phyloP scores from a whole-genome alignment of 23 red algal genomes.

The Gracilaria vermiculophylla region DNA sequence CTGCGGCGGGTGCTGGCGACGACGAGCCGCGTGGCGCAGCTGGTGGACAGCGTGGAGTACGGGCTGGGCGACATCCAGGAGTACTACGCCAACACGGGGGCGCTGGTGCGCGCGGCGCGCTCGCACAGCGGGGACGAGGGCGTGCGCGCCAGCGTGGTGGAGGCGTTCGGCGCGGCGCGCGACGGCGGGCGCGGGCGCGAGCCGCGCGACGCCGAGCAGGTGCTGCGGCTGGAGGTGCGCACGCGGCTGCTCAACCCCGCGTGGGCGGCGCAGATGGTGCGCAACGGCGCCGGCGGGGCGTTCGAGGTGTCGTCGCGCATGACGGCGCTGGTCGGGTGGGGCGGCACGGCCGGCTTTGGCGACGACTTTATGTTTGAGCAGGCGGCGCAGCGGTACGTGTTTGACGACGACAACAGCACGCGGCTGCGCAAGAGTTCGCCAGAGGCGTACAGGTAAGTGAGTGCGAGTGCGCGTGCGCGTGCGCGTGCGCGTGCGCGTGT shows the following conservation, averaged over 20 bases:
- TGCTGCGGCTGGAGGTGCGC: slow-evolving; percentile 64
- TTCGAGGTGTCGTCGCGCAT: slow-evolving; percentile 70
- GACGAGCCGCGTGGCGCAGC: slow-evolving; percentile 61
- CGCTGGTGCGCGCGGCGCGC: slow-evolving; percentile 58
- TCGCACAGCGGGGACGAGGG: slow-evolving; percentile 35
- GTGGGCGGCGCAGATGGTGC: slow-evolving; percentile 73
- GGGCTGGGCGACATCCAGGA: slow-evolving; percentile 78
- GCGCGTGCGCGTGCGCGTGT: no score
- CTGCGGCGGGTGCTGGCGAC: slow-evolving; percentile 53
- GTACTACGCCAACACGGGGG: slow-evolving; percentile 78
- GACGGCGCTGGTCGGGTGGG: slow-evolving; percentile 75
- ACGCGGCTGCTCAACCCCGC: slow-evolving; percentile 66
- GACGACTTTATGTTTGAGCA: slow-evolving; percentile 80
- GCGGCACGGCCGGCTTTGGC: slow-evolving; percentile 54
- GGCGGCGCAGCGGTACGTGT: slow-evolving; percentile 45
- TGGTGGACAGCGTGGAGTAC: slow-evolving; percentile 76
- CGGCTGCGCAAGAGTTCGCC: neutral
- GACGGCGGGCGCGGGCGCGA: slow-evolving; percentile 25
- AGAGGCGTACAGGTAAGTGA: slow-evolving; percentile 35
- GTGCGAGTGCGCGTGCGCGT: no score
- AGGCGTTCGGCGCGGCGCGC: slow-evolving; percentile 52
- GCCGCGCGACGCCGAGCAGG: slow-evolving; percentile 50
- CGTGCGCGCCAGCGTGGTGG: slow-evolving; percentile 56
- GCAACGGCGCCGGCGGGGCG: slow-evolving; percentile 56
- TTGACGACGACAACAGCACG: slow-evolving; percentile 56